Base-by-base conservation (phyloP, 106 monocot species). In the Amphibolis antarctica region DNA sequence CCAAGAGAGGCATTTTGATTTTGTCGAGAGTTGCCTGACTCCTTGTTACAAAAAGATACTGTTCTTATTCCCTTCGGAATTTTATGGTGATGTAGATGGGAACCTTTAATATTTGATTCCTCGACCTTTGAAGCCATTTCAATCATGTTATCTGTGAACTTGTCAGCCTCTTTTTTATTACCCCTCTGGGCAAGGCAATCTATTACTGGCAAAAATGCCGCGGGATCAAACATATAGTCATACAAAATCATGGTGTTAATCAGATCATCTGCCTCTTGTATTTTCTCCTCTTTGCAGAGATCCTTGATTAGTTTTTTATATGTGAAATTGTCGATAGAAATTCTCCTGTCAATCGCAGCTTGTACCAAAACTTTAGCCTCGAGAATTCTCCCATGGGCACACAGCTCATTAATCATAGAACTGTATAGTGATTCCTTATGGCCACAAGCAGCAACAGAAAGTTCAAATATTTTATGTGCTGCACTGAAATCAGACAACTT, bases 81-180 rank as follows among this genome's bases (percentile, higher is more conserved):
- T 0, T 59, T 28, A 11, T 31, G 59, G 69, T 44, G 56, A 58
- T 45, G 56, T 23, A 53, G 42, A 57, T 60, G 20, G 36, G 69
- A 72, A 55, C 46, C 52, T 45, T 1, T 22, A n/a, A 20, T 9
- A 42, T 45, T 63, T 27, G 55, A 63, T 65, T 72, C 68, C 67
- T 79, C 75, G 21, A 54, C 52, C 42, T 27, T 44, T 14, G 69
- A 72, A 63, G 80, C 84, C 84, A 89, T 98, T 27, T 79, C 62
- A 84, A 98, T 90, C 96, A 98, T 98, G 50, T 48, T 55, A 28
- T 84, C 82, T 42, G 84, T 80, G 9, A 98, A 76, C 57, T 78
- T 78, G 70, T 98, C 76, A 62, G 74, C 83, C 31, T 84, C 86
- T 44, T 68, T 73, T 64, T 80, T 98, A 28, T 76, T 80, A 64